Conservation (phyloP, 1,284 basidiomycete genomes). For the Sporisorium iseilematis-ciliati region DNA sequence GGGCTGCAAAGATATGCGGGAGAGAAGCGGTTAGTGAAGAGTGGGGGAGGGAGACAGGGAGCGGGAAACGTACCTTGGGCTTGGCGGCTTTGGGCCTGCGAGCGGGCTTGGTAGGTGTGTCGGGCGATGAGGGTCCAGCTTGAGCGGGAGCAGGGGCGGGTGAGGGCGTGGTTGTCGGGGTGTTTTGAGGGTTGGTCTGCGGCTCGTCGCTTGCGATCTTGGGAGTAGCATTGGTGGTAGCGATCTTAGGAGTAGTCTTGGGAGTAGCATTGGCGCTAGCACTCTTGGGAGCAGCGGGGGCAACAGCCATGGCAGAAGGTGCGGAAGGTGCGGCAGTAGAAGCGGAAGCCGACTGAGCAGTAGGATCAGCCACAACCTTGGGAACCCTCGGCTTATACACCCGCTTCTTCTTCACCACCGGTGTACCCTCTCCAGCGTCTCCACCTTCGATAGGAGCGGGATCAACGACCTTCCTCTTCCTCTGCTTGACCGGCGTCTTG, state of each 20-base stretch:
- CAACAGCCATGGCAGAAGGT: neutral
- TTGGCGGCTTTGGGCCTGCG: neutral
- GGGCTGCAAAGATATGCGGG: neutral
- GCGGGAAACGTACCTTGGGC: neutral
- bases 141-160: neutral
- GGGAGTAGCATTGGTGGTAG: no score
- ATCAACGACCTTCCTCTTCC: constrained; percentile 15
- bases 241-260: no score
- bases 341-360: neutral
- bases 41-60: no score
- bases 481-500: neutral
- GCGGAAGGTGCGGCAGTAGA: neutral
- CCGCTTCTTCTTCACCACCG: constrained; percentile 22
- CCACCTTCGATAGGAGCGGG: neutral
- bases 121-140: neutral
- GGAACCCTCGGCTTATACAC: constrained; percentile 6
- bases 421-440: neutral
- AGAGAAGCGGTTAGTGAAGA: neutral
- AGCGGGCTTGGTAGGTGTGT: neutral
- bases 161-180: neutral
- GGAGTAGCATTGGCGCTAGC: no score
- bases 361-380: neutral
- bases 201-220: no score
- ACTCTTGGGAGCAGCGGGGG: neutral
- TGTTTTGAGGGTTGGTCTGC: no score